A percentile compares a stretch with the other conserved stretches of the same genome.
Evolutionary conservation across 2,329 filamentous ascomycete species (phyloP).

Genomic region (Pseudogymnoascus sp.): DNA sequence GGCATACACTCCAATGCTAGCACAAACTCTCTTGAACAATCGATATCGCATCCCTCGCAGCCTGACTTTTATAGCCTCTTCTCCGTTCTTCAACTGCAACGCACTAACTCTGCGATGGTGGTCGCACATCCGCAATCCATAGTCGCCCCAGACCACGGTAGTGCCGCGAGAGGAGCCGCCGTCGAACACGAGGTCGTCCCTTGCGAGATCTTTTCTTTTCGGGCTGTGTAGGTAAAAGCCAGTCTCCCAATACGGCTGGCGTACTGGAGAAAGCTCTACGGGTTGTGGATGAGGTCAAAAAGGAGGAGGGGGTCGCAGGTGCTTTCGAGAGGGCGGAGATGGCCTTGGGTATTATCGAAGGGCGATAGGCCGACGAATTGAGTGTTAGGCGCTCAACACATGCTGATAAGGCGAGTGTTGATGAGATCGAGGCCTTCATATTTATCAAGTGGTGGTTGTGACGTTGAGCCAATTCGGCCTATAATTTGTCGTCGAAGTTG

Average conservation of each 20-base stretch:
- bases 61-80: conserved; percentile 85
- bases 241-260: conserved; percentile 52
- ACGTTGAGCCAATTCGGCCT: neutral
- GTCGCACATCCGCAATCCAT: conserved; percentile 87
- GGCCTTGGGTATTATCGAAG: neutral
- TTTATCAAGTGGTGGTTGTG: neutral
- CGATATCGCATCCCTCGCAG: conserved; percentile 88
- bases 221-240: conserved; percentile 75
- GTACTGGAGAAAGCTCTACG: conserved; percentile 69
- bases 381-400: conserved; percentile 9
- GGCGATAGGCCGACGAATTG: conserved; percentile 3
- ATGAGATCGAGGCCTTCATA: conserved; percentile 6
- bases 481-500: conserved; percentile 7
- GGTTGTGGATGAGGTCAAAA: conserved; percentile 36
- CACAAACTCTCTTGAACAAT: conserved; percentile 82
- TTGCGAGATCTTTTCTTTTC: conserved; percentile 85
- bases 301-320: neutral
- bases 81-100: conserved; percentile 78
- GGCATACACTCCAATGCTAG: conserved; percentile 91
- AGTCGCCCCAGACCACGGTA: conserved; percentile 94
- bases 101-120: conserved; percentile 88
- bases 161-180: conserved; percentile 89
- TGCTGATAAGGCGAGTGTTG: conserved; percentile 3
- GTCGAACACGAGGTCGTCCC: conserved; percentile 81
- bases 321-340: neutral